Conservation (phyloP, 495 filamentous ascomycete genomes). For the Talaromyces adpressus region DNA sequence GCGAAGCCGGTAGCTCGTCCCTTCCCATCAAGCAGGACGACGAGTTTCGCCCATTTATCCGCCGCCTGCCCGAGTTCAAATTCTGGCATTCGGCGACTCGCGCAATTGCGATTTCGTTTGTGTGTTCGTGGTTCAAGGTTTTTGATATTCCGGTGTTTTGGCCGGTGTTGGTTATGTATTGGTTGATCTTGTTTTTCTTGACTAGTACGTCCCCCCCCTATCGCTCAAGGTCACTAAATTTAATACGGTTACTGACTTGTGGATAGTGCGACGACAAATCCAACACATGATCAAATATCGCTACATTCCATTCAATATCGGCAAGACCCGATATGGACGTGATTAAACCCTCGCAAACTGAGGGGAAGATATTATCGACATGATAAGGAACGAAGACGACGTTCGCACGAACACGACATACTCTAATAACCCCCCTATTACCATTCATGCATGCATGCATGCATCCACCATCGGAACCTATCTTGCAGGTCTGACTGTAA, state of each 20-base stretch:
- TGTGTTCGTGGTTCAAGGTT: slow-evolving; percentile 85
- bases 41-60: slow-evolving; percentile 95
- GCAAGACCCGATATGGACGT: slow-evolving; percentile 72
- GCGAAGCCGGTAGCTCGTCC: slow-evolving; percentile 52
- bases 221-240: too few species aligned
- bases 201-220: slow-evolving; percentile 60
- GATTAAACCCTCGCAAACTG: background rate
- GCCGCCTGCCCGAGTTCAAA: slow-evolving; percentile 96
- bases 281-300: slow-evolving; percentile 99
- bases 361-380: background rate
- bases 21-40: slow-evolving; percentile 93
- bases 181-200: slow-evolving; percentile 89
- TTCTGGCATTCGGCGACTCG: slow-evolving; percentile 96
- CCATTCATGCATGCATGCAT: background rate
- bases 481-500: background rate
- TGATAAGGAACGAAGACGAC: slow-evolving; percentile 2
- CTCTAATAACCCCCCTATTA: background rate
- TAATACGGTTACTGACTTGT: slow-evolving; percentile 4
- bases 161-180: slow-evolving; percentile 97
- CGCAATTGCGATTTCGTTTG: slow-evolving; percentile 75
- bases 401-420: background rate
- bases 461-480: slow-evolving; percentile 16
- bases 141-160: slow-evolving; percentile 98
- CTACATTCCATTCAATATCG: slow-evolving; percentile 92
- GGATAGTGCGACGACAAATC: slow-evolving; percentile 88